Base-by-base conservation (phyloP, 495 filamentous ascomycete species). In the Chaetomidium leptoderma region DNA sequence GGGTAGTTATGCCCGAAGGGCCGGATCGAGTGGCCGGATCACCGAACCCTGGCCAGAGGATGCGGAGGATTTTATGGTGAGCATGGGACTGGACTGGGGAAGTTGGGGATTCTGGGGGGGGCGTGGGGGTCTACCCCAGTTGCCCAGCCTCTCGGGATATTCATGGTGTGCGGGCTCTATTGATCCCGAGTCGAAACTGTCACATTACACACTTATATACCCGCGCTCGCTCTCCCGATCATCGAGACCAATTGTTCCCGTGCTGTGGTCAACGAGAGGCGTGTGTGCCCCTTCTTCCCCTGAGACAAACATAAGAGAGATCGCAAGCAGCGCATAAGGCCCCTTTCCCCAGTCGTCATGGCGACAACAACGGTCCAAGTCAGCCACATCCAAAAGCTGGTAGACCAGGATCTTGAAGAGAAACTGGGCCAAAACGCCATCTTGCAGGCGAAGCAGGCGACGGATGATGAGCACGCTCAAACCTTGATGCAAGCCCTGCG, bases 391-490 rank as follows among this genome's bases (percentile, higher is more conserved):
- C 46, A 49, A 24, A 49, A 49, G 30, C 29, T 49, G 29, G 46
- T 26, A 0, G 46, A 49, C 46, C 29, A 35, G 46, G 46, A 49
- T 19, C 46, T 49, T 17, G 46, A 49, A 19, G 46, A 49, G 46
- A 49, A 49, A 14, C 30, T 49, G 9, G 46, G 46, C 30, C 46
- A 49, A 17, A 23, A 49, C 30, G 46, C 46, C 29, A 11, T 49
- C 17, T 19, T 35, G 30, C 46, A 49, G 46, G 46, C 46, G n/a
- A 49, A 49, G 46, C 46, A 49, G 46, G 46, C 46, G 7, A 49
- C 46, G 14, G 46, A 49, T 4, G 46, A 49, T 11, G 46, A 49
- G 10, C 46, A 49, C 30, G 46, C 46, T 14, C 46, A 49, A 10
- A 49, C 46, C 29, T n/a, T 49, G 29, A 35, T 49, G 29, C 29